A percentile compares a stretch with the other conserved stretches of the same genome.
Conservation (phyloP, 306 rosid species). For the Gynostemma pentaphyllum region DNA sequence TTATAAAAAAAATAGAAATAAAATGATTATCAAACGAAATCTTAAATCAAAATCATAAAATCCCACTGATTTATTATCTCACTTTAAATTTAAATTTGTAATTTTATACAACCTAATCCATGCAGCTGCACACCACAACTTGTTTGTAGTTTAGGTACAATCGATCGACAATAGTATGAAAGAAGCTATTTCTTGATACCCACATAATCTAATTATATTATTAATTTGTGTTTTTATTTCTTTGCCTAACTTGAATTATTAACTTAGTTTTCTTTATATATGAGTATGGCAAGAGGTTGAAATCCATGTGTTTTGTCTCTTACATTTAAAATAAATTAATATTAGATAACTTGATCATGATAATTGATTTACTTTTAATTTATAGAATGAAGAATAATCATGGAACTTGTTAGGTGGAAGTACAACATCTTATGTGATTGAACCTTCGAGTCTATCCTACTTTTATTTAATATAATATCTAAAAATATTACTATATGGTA, state of each 20-base stretch:
- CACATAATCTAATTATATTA: neutral
- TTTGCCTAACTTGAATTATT: neutral
- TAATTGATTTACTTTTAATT: too few relatives aligned
- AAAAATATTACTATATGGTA: too few relatives aligned
- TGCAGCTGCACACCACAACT: neutral
- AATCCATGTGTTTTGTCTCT: neutral
- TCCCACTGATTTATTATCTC: too few relatives aligned
- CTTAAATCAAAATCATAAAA: too few relatives aligned
- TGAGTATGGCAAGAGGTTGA: neutral
- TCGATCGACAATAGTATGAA: neutral
- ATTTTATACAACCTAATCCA: constrained; percentile 8
- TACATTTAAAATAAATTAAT: neutral
- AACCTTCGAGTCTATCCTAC: too few relatives aligned
- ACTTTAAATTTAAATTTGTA: too few relatives aligned
- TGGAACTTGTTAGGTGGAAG: too few relatives aligned
- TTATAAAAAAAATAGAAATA: too few relatives aligned
- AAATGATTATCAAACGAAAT: too few relatives aligned
- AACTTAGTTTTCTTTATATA: neutral
- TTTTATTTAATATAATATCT: too few relatives aligned
- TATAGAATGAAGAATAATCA: too few relatives aligned
- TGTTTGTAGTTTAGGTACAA: constrained; percentile 1
- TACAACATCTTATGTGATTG: too few relatives aligned
- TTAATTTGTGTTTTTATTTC: neutral
- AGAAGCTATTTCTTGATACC: neutral
- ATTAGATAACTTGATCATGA: neutral